Conservation (phyloP, 1,284 basidiomycete genomes). For the Mycena citricolor region DNA sequence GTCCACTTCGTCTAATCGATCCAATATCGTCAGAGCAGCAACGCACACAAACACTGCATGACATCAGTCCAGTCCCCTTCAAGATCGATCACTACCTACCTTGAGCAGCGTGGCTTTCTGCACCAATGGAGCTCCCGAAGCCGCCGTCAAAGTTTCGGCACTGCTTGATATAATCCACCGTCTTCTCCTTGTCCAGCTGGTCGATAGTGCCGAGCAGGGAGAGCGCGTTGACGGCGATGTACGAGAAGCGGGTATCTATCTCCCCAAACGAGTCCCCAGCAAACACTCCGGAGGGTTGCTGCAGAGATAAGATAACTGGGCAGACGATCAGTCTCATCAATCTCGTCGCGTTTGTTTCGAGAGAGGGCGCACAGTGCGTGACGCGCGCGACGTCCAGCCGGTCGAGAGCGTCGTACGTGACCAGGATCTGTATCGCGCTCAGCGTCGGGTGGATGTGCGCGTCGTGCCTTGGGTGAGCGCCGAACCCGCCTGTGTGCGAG, state of each 20-base stretch:
- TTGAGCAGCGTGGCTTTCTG: slow-evolving; percentile 91
- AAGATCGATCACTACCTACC: slow-evolving; percentile 58
- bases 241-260: slow-evolving; percentile 89
- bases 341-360: not conserved
- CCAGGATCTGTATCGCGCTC: slow-evolving; percentile 90
- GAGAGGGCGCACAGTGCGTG: slow-evolving; percentile 62
- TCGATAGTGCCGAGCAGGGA: slow-evolving; percentile 77
- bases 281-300: slow-evolving; percentile 85
- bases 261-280: slow-evolving; percentile 91
- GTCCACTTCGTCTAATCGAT: slow-evolving; percentile 78
- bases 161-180: slow-evolving; percentile 70
- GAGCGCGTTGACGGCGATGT: slow-evolving; percentile 81
- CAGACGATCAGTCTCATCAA: slow-evolving; percentile 1
- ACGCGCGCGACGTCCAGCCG: slow-evolving; percentile 70
- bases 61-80: not conserved
- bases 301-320: slow-evolving; percentile 80
- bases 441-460: slow-evolving; percentile 86
- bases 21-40: slow-evolving; percentile 84
- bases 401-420: slow-evolving; percentile 82
- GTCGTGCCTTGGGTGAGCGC: slow-evolving; percentile 91
- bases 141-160: slow-evolving; percentile 97
- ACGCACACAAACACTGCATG: slow-evolving; percentile 85
- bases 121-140: slow-evolving; percentile 82
- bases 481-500: slow-evolving; percentile 77
- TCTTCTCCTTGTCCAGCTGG: slow-evolving; percentile 61